Evolutionary conservation across 768 basidiomycete species (phyloP).

Genomic region (Agrocybe pediades): DNA sequence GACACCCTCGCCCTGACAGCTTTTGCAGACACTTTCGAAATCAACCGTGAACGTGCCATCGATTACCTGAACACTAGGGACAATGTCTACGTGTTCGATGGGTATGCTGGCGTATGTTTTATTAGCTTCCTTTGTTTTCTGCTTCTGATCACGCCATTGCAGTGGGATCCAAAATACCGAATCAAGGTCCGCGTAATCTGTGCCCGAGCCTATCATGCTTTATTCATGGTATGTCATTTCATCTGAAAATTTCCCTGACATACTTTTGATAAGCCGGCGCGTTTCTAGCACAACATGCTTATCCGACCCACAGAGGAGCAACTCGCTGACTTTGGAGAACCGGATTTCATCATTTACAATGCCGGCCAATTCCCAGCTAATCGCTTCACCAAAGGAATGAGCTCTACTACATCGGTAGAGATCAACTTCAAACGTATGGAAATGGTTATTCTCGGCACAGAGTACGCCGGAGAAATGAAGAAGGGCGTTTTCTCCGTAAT

Average conservation of each 20-base stretch:
- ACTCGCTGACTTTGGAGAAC: conserved; percentile 91
- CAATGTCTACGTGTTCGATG: conserved; percentile 98
- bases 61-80: conserved; percentile 99
- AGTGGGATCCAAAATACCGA: conserved; percentile 99
- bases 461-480: conserved; percentile 99
- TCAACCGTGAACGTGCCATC: conserved; percentile 98
- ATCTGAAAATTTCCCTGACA: conserved; percentile 18
- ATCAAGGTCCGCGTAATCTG: conserved; percentile 99
- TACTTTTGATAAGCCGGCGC: conserved; percentile 12
- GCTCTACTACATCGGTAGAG: conserved; percentile 96
- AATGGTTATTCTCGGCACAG: conserved; percentile 99
- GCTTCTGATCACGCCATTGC: conserved; percentile 11
- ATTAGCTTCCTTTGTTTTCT: conserved; percentile 7
- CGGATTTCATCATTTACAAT: conserved; percentile 99
- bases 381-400: conserved; percentile 99
- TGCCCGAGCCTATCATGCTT: conserved; percentile 96
- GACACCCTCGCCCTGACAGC: not conserved
- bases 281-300: conserved; percentile 91
- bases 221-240: conserved; percentile 84
- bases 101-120: conserved; percentile 77
- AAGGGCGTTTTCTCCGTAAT: conserved; percentile 99
- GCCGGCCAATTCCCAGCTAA: conserved; percentile 99
- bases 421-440: conserved; percentile 99
- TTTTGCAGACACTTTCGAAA: conserved; percentile 91
- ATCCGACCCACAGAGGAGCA: conserved; percentile 97